Percentiles rank a stretch among this genome's conserved stretches.
Conservation (phyloP, 768 basidiomycete species). For the Gloeopeniophorella convolvens region DNA sequence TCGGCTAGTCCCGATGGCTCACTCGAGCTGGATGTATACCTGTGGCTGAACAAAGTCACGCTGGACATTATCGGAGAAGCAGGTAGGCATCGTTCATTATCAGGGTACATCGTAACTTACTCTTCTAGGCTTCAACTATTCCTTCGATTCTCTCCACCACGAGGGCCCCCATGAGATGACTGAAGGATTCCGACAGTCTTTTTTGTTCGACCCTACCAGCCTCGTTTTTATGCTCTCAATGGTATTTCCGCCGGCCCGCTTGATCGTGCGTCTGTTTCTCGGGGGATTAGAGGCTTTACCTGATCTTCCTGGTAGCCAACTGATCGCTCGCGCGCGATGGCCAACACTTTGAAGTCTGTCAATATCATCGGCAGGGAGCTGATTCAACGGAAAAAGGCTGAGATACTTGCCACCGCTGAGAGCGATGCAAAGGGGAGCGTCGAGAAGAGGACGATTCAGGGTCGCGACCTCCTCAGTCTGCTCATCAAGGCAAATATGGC, state of each 20-base stretch:
- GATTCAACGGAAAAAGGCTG: slow-evolving; percentile 30
- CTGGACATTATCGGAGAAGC: slow-evolving; percentile 15
- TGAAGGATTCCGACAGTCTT: slow-evolving; percentile 11
- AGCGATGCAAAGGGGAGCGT: slow-evolving; percentile 22
- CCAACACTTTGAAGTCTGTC: slow-evolving; percentile 12
- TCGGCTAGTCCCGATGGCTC: slow-evolving; percentile 3
- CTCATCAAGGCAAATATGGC: slow-evolving; percentile 61
- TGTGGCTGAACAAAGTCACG: slow-evolving; percentile 14
- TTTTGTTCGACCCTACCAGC: slow-evolving; percentile 7
- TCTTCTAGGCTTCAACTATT: slow-evolving; percentile 12
- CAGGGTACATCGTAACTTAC: neutral
- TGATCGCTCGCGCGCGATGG: slow-evolving; percentile 1
- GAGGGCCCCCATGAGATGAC: neutral
- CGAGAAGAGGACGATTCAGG: slow-evolving; percentile 29
- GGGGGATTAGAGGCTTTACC: neutral
- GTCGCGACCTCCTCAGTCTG: slow-evolving; percentile 55
- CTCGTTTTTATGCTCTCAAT: slow-evolving; percentile 1
- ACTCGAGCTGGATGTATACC: neutral
- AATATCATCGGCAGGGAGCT: slow-evolving; percentile 26
- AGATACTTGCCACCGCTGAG: slow-evolving; percentile 27
- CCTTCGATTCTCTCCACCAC: slow-evolving; percentile 7
- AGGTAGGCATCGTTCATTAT: neutral
- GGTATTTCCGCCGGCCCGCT: slow-evolving; percentile 2
- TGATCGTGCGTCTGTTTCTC: slow-evolving; percentile 10
- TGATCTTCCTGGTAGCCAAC: slow-evolving; percentile 6